Base-by-base conservation (phyloP, 345 rosid genomes). In the Eucalyptus shirleyi region DNA sequence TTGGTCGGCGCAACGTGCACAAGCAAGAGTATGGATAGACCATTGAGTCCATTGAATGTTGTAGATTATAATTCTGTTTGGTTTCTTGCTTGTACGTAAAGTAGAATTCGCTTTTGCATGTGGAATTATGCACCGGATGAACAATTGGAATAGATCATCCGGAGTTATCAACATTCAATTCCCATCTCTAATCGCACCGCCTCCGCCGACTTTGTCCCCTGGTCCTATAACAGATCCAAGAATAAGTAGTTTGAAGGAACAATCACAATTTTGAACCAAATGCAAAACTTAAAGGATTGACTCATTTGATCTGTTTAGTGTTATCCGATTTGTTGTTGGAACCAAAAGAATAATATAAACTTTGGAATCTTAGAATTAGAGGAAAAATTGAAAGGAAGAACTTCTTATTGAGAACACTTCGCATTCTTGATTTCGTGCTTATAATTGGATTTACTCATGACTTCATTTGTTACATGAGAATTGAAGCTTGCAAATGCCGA, bases 261-360 rank as follows among this genome's bases (percentile, higher is more conserved):
- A 0, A 60, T 0, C 32, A 5, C 3, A 30, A 28, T 60, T 60
- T 0, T 1, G n/a, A 60, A 60, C 8, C 4, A 5, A 12, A 60
- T 12, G 32, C 67, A 28, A 28, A 28, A 60, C 32, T 6, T 28
- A 28, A 60, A 56, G n/a, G 2, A 12, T 60, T 3, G 32, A 60
- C 67, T 60, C 67, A 13, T 28, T 12, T 60, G 67, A 28, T 60
- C 2, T 28, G 32, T 60, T 28, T 28, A 12, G 32, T 8, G 0
- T 13, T 60, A 60, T 12, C 1, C 1, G 4, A 12, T 28, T 28
- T 30, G 69, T 60, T 60, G 34, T 30, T 60, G 9, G 15, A 60
- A 60, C 34, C 8, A 28, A 12, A 13, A 60, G 34, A 28, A 56
- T 56, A 23, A 23, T 23, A 24, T 56, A 2, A 56, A 56, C 30